A percentile compares a stretch with the other conserved stretches of the same genome.
Evolutionary conservation across 2,329 filamentous ascomycete species (phyloP).

Genomic region (Nemania abortiva): DNA sequence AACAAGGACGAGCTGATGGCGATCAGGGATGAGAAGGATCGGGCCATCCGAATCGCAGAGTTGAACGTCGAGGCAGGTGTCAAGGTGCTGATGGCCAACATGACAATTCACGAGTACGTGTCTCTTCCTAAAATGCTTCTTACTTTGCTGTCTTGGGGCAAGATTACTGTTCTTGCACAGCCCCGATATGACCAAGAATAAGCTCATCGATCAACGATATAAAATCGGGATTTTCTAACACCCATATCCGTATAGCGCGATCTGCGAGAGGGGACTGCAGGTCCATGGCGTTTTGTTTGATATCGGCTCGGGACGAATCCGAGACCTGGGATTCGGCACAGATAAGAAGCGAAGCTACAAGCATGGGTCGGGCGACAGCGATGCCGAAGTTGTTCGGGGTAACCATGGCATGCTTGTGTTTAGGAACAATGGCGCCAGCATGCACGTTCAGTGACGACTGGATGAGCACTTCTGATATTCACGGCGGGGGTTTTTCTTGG

Average conservation of each 20-base stretch:
- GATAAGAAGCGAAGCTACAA: conserved; percentile 35
- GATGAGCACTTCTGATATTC: neutral
- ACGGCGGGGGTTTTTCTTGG: neutral
- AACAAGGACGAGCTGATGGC: conserved; percentile 68
- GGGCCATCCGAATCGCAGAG: conserved; percentile 75
- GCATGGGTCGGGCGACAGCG: conserved; percentile 25
- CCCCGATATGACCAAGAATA: neutral
- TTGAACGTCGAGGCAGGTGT: conserved; percentile 80
- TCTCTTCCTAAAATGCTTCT: neutral
- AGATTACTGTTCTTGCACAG: neutral
- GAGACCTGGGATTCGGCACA: conserved; percentile 62
- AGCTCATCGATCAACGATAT: neutral
- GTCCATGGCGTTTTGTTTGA: conserved; percentile 86
- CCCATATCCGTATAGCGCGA: conserved; percentile 58
- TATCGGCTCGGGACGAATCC: conserved; percentile 61
- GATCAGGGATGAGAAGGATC: conserved; percentile 65
- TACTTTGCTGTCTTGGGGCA: neutral
- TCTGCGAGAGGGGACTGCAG: conserved; percentile 75
- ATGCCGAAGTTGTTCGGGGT: conserved; percentile 58
- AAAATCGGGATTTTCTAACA: neutral
- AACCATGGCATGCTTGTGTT: conserved; percentile 66
- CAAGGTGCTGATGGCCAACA: conserved; percentile 62
- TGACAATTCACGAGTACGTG: conserved; percentile 10
- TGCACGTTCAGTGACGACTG: conserved; percentile 43
- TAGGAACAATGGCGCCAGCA: conserved; percentile 51